Evolutionary conservation across 768 basidiomycete genomes (phyloP).

Genomic region (Ephemerocybe angulata): DNA sequence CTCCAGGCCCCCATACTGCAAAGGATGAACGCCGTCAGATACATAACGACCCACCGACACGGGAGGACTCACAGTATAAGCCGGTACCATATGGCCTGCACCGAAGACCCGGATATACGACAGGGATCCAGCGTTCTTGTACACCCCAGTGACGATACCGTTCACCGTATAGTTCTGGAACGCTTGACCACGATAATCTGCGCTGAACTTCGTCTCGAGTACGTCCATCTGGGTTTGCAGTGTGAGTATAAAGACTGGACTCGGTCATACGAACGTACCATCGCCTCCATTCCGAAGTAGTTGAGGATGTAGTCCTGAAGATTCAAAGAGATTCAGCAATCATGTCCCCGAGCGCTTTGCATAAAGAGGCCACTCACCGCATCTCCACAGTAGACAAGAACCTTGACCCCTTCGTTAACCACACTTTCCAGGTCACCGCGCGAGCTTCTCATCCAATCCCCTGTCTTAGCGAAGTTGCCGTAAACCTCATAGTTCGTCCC

Average conservation of each 20-base stretch:
- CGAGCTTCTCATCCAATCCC: slow-evolving; percentile 58
- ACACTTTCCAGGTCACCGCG: slow-evolving; percentile 50
- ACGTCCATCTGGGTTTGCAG: slow-evolving; percentile 34
- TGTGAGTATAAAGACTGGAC: background rate
- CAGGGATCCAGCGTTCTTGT: slow-evolving; percentile 56
- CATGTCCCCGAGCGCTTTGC: no score
- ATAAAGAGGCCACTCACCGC: slow-evolving; percentile 36
- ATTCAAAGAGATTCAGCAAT: no score
- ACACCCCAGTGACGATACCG: slow-evolving; percentile 47
- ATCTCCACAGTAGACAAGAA: slow-evolving; percentile 55
- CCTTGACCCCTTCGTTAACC: slow-evolving; percentile 54
- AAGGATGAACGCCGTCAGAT: background rate
- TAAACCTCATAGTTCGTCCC: slow-evolving; percentile 41
- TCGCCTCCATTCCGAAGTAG: slow-evolving; percentile 52
- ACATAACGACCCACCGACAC: background rate
- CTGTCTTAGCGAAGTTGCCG: slow-evolving; percentile 42
- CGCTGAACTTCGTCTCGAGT: slow-evolving; percentile 44
- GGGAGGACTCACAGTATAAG: slow-evolving; percentile 33
- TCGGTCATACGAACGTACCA: slow-evolving; percentile 32
- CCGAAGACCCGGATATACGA: slow-evolving; percentile 52
- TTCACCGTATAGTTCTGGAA: slow-evolving; percentile 49
- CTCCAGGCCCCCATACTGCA: slow-evolving; percentile 31
- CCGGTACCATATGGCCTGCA: slow-evolving; percentile 47
- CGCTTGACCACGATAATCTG: slow-evolving; percentile 36
- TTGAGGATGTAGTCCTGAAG: slow-evolving; percentile 51